Conservation (phyloP, 2,329 filamentous ascomycete species). For the Claviceps africana region DNA sequence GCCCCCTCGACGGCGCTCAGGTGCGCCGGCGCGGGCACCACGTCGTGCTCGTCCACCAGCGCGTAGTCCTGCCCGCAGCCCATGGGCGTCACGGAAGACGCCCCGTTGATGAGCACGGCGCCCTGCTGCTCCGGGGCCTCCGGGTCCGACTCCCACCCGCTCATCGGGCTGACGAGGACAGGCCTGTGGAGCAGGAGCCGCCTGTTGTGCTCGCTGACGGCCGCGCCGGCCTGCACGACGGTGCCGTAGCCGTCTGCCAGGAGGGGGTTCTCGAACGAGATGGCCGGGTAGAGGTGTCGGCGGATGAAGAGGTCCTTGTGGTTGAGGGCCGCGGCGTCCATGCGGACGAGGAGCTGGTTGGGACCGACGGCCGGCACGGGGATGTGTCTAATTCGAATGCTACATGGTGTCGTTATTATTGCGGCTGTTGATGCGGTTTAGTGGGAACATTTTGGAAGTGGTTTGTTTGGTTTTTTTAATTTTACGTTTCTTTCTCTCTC, state of each 20-base stretch:
- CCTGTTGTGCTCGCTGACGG: slow-evolving; percentile 18
- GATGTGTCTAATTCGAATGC: slow-evolving; percentile 45
- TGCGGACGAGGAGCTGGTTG: slow-evolving; percentile 57
- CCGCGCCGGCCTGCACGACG: slow-evolving; percentile 50
- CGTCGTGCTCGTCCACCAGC: slow-evolving; percentile 52
- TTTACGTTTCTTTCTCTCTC: too few species aligned
- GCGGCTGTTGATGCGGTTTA: background rate
- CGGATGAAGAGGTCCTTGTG: slow-evolving; percentile 93
- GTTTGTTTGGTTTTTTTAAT: too few species aligned
- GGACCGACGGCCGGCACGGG: slow-evolving; percentile 49
- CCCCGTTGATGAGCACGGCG: slow-evolving; percentile 50
- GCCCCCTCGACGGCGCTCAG: too few species aligned
- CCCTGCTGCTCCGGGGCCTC: slow-evolving; percentile 65
- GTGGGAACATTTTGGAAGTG: too few species aligned
- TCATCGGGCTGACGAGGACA: slow-evolving; percentile 66
- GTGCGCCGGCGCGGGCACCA: slow-evolving; percentile 59
- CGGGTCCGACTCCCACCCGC: slow-evolving; percentile 59
- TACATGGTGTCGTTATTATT: slow-evolving; percentile 13
- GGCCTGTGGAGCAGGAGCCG: slow-evolving; percentile 44
- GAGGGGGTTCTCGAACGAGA: slow-evolving; percentile 64
- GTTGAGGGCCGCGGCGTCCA: slow-evolving; percentile 75
- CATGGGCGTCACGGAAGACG: slow-evolving; percentile 42
- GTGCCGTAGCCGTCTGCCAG: slow-evolving; percentile 71
- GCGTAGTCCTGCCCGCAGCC: slow-evolving; percentile 68
- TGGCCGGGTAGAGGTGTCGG: slow-evolving; percentile 78